Conservation (phyloP, 140 eudicot species). For the Senecio squalidus region DNA sequence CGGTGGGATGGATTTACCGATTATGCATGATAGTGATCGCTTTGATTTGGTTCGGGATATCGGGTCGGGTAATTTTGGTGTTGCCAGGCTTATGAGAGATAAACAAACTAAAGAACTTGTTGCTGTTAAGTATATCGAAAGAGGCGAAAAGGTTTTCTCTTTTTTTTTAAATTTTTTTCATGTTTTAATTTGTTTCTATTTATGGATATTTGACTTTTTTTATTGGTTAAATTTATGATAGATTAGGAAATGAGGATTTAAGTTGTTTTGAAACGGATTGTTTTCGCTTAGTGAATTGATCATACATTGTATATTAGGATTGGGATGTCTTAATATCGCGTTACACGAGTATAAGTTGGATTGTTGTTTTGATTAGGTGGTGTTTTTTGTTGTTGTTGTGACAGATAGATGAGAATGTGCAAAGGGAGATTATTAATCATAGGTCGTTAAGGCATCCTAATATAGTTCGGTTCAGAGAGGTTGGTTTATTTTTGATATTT, state of each 20-base stretch:
- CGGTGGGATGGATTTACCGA: slow-evolving; percentile 88
- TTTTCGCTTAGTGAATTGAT: too few relatives aligned
- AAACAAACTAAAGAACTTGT: slow-evolving; percentile 79
- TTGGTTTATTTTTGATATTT: slow-evolving; percentile 16
- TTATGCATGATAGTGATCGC: slow-evolving; percentile 91
- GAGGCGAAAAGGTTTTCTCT: slow-evolving; percentile 74
- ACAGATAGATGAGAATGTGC: slow-evolving; percentile 97
- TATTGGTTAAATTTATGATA: not conserved
- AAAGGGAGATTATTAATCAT: slow-evolving; percentile 88
- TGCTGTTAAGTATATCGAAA: slow-evolving; percentile 88
- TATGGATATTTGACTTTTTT: slow-evolving; percentile 26
- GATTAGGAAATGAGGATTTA: too few relatives aligned
- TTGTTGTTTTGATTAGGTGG: slow-evolving; percentile 2
- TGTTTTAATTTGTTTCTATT: slow-evolving; percentile 14
- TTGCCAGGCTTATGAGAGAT: slow-evolving; percentile 84
- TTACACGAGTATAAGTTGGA: too few relatives aligned
- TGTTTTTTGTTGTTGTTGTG: slow-evolving; percentile 16
- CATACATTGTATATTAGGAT: too few relatives aligned
- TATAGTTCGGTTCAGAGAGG: slow-evolving; percentile 90
- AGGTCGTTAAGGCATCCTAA: slow-evolving; percentile 89
- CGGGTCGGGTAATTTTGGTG: slow-evolving; percentile 92
- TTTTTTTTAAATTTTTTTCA: not conserved
- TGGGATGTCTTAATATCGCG: too few relatives aligned
- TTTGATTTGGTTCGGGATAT: slow-evolving; percentile 77
- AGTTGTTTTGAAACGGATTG: too few relatives aligned